phyloP scores from a whole-genome alignment of 2,329 filamentous ascomycete species.

The Neopestalotiopsis sp. region DNA sequence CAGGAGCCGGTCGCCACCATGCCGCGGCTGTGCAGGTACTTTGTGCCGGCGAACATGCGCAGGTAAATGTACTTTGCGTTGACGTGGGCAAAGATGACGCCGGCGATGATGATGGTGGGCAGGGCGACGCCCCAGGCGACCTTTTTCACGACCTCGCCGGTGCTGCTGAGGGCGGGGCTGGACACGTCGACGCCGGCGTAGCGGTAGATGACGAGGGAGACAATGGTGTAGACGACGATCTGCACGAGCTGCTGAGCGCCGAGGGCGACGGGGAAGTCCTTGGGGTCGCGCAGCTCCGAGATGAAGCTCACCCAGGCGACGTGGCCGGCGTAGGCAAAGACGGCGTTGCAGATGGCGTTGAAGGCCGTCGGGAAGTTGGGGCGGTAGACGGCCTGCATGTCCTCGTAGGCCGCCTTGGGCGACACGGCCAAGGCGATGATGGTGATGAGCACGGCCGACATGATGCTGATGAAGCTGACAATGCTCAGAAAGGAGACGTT shows the following conservation, averaged over 20 bases:
- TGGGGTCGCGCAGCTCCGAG: conserved; percentile 65
- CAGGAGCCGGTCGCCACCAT: conserved; percentile 59
- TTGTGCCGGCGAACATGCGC: conserved; percentile 66
- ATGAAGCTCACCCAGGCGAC: conserved; percentile 72
- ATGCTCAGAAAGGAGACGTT: conserved; percentile 67
- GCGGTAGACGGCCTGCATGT: conserved; percentile 39
- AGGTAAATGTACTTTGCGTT: conserved; percentile 70
- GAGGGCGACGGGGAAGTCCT: conserved; percentile 59
- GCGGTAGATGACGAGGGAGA: conserved; percentile 70
- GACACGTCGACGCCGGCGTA: conserved; percentile 66
- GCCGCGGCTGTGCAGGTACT: conserved; percentile 57
- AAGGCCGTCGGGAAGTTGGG: conserved; percentile 58
- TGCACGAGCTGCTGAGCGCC: conserved; percentile 59
- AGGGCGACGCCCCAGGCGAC: conserved; percentile 71
- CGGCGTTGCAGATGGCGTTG: conserved; percentile 65
- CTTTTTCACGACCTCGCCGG: conserved; percentile 60
- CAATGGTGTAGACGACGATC: conserved; percentile 66
- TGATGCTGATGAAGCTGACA: conserved; percentile 66
- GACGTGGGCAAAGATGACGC: conserved; percentile 73
- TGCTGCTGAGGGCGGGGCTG: conserved; percentile 70
- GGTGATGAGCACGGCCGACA: conserved; percentile 65
- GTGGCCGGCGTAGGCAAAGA: conserved; percentile 70
- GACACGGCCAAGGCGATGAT: conserved; percentile 65
- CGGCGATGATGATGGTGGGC: conserved; percentile 73
- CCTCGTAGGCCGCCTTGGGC: conserved; percentile 40